Conservation (phyloP, 352 stramenopile genomes). For the Achlya hypogyna region DNA sequence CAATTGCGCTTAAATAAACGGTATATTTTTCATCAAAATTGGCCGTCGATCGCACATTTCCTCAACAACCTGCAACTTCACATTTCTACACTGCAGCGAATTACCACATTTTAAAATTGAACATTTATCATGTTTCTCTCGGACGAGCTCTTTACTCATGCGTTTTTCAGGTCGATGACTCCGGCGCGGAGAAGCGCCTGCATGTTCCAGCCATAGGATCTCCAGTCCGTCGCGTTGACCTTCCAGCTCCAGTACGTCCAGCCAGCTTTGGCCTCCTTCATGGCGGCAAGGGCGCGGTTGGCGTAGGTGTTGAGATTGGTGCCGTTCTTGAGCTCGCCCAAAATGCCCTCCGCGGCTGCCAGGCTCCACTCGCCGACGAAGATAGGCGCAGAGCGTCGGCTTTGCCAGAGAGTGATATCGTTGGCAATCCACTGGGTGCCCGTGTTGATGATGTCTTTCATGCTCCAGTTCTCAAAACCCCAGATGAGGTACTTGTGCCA, state of each 20-base stretch:
- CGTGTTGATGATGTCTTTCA: conserved; percentile 28
- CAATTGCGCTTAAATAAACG: too few species aligned
- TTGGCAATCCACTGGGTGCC: not conserved
- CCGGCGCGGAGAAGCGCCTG: not conserved
- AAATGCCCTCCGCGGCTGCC: not conserved
- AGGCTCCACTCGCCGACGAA: not conserved
- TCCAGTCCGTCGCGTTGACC: not conserved
- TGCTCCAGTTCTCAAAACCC: conserved; percentile 45
- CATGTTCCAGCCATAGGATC: not conserved
- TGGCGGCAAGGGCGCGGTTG: not conserved
- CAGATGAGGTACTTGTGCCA: conserved; percentile 59
- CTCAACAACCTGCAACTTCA: too few species aligned
- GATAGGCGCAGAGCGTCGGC: not conserved
- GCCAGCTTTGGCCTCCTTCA: not conserved
- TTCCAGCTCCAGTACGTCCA: not conserved
- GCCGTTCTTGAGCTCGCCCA: not conserved
- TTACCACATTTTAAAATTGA: too few species aligned
- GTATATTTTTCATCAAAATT: too few species aligned
- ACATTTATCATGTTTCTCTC: too few species aligned
- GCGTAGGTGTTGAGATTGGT: not conserved
- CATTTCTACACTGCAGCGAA: too few species aligned
- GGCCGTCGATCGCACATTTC: too few species aligned
- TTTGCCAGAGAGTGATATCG: not conserved
- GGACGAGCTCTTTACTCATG: not conserved
- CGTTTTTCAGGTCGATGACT: not conserved